Evolutionary conservation across 176 grass and related monocot genomes (phyloP).

Genomic region (Bromus sterilis): DNA sequence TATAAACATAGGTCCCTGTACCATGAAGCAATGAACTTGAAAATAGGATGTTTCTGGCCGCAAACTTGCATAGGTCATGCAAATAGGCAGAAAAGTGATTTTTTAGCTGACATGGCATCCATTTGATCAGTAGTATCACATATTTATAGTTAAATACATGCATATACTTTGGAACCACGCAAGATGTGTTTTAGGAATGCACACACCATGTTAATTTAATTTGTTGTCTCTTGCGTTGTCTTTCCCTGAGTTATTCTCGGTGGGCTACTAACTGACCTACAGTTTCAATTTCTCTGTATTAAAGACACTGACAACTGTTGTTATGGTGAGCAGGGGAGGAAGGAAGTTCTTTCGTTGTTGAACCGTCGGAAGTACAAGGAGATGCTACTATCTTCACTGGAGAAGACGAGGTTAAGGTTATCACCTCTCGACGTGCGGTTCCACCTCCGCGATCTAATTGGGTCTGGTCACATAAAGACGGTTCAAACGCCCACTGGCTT

Average conservation of each 20-base stretch:
- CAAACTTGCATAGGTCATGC: background rate
- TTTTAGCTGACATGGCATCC: background rate
- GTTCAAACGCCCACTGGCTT: slow-evolving; percentile 57
- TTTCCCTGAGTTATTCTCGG: background rate
- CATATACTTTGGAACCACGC: background rate
- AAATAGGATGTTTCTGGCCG: background rate
- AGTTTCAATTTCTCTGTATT: background rate
- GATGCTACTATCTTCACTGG: slow-evolving; percentile 58
- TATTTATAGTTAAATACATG: background rate
- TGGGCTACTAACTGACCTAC: background rate
- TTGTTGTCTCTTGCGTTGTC: background rate
- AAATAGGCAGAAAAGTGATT: background rate
- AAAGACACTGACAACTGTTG: background rate
- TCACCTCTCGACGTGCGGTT: slow-evolving; percentile 68
- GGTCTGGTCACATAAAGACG: slow-evolving; percentile 71
- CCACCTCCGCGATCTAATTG: slow-evolving; percentile 66
- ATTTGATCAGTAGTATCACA: background rate
- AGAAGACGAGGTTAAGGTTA: slow-evolving; percentile 62
- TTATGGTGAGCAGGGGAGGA: slow-evolving; percentile 51
- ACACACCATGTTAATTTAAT: background rate
- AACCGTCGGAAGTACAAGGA: slow-evolving; percentile 72
- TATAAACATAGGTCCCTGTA: background rate
- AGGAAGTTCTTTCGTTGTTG: slow-evolving; percentile 63
- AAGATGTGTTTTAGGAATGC: background rate
- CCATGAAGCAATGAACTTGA: background rate